These are phyloP conservation scores for Trifolium fragiferum DNA, from an alignment of 306 rosid species.

Conservation along the genomic window DNA sequence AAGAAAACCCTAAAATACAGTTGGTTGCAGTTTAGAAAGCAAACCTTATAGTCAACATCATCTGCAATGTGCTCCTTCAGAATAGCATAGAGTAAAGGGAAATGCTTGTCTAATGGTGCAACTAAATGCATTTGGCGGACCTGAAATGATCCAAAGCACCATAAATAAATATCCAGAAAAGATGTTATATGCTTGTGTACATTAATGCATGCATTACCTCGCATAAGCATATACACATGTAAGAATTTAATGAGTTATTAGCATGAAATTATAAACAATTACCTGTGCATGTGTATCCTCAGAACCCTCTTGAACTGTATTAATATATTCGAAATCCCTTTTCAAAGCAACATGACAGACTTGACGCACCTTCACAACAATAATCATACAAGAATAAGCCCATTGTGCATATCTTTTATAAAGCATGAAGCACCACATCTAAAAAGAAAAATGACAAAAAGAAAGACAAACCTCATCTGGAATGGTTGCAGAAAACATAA, in stretches of 20 bases:
- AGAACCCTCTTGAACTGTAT: conserved; percentile 82
- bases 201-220: background rate
- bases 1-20: conserved; percentile 2
- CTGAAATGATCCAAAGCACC: conserved; percentile 61
- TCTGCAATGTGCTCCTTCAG: conserved; percentile 92
- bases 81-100: conserved; percentile 66
- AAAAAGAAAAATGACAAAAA: background rate
- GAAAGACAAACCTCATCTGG: conserved; percentile 74
- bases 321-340: conserved; percentile 87
- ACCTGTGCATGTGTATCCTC: conserved; percentile 97
- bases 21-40: conserved; percentile 33
- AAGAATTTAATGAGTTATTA: conserved; percentile 13
- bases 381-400: conserved; percentile 29
- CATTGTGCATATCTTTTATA: background rate
- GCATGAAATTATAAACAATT: conserved; percentile 24
- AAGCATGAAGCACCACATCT: conserved; percentile 25
- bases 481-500: conserved; percentile 92
- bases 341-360: conserved; percentile 86
- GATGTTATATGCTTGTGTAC: background rate
- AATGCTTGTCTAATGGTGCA: conserved; percentile 85
- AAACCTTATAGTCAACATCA: conserved; percentile 91
- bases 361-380: conserved; percentile 83
- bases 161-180: conserved; percentile 29
- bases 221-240: background rate
- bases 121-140: conserved; percentile 79